These are phyloP conservation scores for Clitopilus hobsonii DNA, from an alignment of 768 basidiomycete genomes.

Conservation along the genomic window DNA sequence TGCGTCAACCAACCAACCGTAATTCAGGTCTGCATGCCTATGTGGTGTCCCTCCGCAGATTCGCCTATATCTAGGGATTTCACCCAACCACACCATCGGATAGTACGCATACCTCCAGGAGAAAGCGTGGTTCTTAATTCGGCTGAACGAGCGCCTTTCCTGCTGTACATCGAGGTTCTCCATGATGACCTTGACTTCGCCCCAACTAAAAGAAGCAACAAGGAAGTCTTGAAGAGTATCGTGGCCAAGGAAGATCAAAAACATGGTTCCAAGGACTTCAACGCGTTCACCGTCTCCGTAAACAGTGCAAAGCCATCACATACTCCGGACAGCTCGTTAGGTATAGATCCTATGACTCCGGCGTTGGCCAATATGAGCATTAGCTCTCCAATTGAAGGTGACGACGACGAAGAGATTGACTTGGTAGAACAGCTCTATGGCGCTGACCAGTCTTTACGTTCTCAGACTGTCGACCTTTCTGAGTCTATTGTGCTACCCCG, in stretches of 20 bases:
- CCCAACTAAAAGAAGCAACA: constrained; percentile 75
- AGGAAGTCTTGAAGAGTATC: constrained; percentile 78
- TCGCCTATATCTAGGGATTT: constrained; percentile 31
- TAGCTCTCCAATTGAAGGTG: constrained; percentile 11
- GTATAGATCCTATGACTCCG: not conserved
- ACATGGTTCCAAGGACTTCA: constrained; percentile 55
- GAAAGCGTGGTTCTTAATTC: constrained; percentile 98
- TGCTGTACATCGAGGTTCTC: constrained; percentile 89
- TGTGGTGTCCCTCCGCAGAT: constrained; percentile 83
- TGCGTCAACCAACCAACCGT: not conserved
- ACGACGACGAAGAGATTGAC: constrained; percentile 87
- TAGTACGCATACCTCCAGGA: constrained; percentile 95
- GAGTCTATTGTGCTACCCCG: constrained; percentile 82
- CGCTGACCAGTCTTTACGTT: constrained; percentile 64
- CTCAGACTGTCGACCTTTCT: constrained; percentile 69
- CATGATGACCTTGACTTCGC: constrained; percentile 91
- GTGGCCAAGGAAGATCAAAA: constrained; percentile 61
- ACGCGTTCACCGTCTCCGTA: constrained; percentile 29
- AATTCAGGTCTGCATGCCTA: constrained; percentile 77
- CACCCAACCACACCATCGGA: constrained; percentile 80
- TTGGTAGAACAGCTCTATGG: constrained; percentile 96
- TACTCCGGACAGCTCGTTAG: not conserved
- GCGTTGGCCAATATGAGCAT: not conserved
- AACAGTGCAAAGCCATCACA: not conserved
- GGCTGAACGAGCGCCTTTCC: constrained; percentile 91